These are phyloP conservation scores for Domatiomyces globalis DNA, from an alignment of 2,329 filamentous ascomycete species.

Conservation along the genomic window DNA sequence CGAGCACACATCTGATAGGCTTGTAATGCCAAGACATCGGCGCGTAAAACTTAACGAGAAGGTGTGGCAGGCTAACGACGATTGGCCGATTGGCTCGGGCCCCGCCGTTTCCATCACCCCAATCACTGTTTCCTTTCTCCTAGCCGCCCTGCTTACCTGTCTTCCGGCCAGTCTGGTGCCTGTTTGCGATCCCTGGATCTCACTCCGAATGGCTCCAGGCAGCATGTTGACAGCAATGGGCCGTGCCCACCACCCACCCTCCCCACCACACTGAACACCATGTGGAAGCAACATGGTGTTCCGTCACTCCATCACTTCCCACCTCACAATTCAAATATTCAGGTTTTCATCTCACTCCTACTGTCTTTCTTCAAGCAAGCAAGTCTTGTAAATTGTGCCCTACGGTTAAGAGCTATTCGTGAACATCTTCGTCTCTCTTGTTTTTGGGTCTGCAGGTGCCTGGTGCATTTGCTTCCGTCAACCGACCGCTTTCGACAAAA, in stretches of 20 bases:
- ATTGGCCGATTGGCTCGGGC: neutral
- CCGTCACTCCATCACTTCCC: neutral
- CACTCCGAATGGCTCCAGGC: neutral
- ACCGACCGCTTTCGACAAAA: neutral
- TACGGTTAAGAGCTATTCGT: conserved; percentile 16
- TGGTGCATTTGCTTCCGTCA: conserved; percentile 5
- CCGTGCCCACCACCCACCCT: neutral
- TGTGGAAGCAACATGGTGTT: conserved; percentile 9
- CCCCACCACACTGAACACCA: conserved; percentile 1
- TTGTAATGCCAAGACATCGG: neutral
- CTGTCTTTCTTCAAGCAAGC: conserved; percentile 16
- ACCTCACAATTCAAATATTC: conserved; percentile 4
- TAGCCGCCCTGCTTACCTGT: neutral
- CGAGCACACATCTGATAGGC: neutral
- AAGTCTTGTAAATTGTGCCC: conserved; percentile 19
- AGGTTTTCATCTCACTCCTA: conserved; percentile 1
- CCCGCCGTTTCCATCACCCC: neutral
- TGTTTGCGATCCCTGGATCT: neutral
- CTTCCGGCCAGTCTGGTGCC: neutral
- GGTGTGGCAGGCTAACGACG: neutral
- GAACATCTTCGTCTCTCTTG: conserved; percentile 10
- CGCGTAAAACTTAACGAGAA: neutral
- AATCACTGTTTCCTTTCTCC: neutral
- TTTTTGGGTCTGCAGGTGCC: conserved; percentile 7
- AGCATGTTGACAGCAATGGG: neutral